Base-by-base conservation (phyloP, 1,284 basidiomycete genomes). In the Tranzscheliella williamsii region DNA sequence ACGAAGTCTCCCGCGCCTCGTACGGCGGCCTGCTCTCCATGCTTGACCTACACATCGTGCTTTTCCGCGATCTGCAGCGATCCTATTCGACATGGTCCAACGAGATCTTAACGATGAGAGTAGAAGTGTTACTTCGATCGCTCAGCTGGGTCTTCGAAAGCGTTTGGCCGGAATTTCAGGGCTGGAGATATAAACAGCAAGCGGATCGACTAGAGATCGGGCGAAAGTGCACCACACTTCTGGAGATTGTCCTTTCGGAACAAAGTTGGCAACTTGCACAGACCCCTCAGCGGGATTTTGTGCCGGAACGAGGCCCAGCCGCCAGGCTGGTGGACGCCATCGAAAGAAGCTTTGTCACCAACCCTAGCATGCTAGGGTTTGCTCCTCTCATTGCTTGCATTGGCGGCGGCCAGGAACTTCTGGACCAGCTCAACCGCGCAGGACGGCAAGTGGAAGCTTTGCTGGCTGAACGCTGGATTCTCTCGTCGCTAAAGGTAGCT, bases 201-300 rank as follows among this genome's bases (percentile, higher is more conserved):
- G 85, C 86, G 6, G 87, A 91, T 66, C 82, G 87, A 27, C 90
- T 90, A 70, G 87, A 89, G 79, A 87, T 92, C 39, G 87, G 86
- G 11, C 80, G 82, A 49, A 82, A 85, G 21, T 82, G 90, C 36
- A 82, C 85, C 5, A 79, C 81, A 5, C 79, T 92, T 24, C 90
- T 88, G 70, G 78, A 82, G 4, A 82, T 84, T 36, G 82, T 91
- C 13, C 79, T 91, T 30, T 81, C 83, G 35, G 84, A 88, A 42
- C 46, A 43, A 21, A 54, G 54, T 20, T 50, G 55, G 53, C 34
- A 39, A 13, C 16, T 24, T 38, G 44, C 48, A 3, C 54, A 39
- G 13, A 40, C 17, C 15, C 34, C 49, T 0, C 24, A 37, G 4
- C 37, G 38, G 6, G 42, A 52, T 83, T 85, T 7, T n/a, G 21